A percentile compares a stretch with the other conserved stretches of the same genome.
Evolutionary conservation across 495 filamentous ascomycete genomes (phyloP).

Genomic region (Sabuloglossum arenarium): DNA sequence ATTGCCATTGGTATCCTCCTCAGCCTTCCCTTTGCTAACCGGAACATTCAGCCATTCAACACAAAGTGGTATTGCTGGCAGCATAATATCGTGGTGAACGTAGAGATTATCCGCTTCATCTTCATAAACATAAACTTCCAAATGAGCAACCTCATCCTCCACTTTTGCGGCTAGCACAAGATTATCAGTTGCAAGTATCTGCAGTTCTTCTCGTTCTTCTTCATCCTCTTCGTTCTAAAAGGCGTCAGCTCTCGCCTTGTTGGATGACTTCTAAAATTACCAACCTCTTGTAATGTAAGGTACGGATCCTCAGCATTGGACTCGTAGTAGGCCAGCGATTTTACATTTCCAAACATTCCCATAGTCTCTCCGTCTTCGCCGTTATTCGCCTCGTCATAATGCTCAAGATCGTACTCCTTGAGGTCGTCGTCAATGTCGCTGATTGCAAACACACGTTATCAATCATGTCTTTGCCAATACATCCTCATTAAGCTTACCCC

Average conservation of each 20-base stretch:
- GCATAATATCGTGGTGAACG: constrained; percentile 98
- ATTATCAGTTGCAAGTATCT: constrained; percentile 84
- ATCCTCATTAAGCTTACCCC: constrained; percentile 8
- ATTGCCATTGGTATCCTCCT: constrained; percentile 39
- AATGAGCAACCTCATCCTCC: constrained; percentile 89
- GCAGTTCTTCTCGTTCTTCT: constrained; percentile 83
- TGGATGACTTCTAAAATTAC: background rate
- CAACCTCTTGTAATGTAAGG: constrained; percentile 53
- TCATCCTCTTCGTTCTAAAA: constrained; percentile 44
- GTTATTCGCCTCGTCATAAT: constrained; percentile 59
- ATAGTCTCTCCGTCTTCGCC: constrained; percentile 40
- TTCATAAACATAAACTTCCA: constrained; percentile 96
- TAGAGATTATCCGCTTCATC: constrained; percentile 88
- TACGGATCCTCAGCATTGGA: constrained; percentile 90
- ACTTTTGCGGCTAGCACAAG: constrained; percentile 77
- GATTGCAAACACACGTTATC: background rate
- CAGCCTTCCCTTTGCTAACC: constrained; percentile 37
- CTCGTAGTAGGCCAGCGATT: constrained; percentile 79
- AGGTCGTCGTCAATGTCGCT: constrained; percentile 63
- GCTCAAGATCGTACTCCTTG: constrained; percentile 85
- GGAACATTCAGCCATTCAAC: constrained; percentile 88
- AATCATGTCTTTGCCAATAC: background rate
- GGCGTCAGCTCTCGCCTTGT: background rate
- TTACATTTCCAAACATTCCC: constrained; percentile 90
- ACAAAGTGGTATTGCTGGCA: constrained; percentile 86